Evolutionary conservation across 1,139 yeast species (phyloP), one percentile per base, ranked within the genome.

Genomic region (Hansenula lynferdii): DNA sequence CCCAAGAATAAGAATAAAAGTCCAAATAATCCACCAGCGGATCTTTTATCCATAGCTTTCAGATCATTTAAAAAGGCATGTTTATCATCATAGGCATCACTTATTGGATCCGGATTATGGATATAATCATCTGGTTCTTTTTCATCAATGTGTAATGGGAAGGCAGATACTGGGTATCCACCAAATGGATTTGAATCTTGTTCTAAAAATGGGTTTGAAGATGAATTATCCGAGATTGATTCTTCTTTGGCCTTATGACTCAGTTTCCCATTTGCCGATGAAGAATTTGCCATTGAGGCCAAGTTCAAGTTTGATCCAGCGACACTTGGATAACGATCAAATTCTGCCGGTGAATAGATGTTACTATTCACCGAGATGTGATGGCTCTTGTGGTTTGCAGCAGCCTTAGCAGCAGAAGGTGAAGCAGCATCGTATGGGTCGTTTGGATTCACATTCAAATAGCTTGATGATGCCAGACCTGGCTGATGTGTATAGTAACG

Each of bases 71-170:
- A 50, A 50, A 80, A 74, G 47, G 86, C 61, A 53, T 78, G 71
- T 45, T 75, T 78, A 49, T 85, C 94, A 52, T 80, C 76, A 45
- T 80, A 74, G 16, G 94, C 95, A 59, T 89, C 97, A 35, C 75
- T 79, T 28, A 87, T 82, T 9, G 96, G 96, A 57, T 89, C 96
- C 1, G 96, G 97, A 60, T 89, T 89, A 61, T 89, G 97, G 45
- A 89, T 60, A 55, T 85, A 87, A 58, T 89, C 97, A 63, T 89
- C 97, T 3, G 86, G 82, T 61, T 89, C 97, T 61, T 85, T 85
- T 53, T 89, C 97, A 42, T 87, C 95, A 47, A 89, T 77, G 50
- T 77, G 80, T 39, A 89, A 65, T 0, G 96, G 96, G 65, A 89
- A 89, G 1, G 86, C 76, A 7, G 85, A 70, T 5, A 95, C 92